Base-by-base conservation (phyloP, 805 yeast species). In the Schwanniomyces pseudopolymorphus region DNA sequence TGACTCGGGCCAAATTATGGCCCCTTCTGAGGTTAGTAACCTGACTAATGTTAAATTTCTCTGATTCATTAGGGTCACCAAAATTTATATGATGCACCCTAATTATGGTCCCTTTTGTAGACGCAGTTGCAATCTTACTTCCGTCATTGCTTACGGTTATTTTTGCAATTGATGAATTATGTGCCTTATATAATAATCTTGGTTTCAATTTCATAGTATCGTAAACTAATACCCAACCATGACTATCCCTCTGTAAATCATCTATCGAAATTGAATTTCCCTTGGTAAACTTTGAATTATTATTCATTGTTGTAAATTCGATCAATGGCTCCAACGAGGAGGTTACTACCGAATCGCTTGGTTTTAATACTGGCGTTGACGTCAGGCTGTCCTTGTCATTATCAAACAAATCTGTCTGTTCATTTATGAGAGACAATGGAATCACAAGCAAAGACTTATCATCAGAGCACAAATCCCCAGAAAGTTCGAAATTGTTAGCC, bases 61-160 rank as follows among this genome's bases (percentile, higher is more conserved):
- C 27, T 7, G 51, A 2, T 24, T 46, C 27, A 26, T 47, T 52
- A 16, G 41, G 44, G 10, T 39, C 48, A 5, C 49, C 46, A 21
- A 27, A 45, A 8, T 44, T 39, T 6, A 67, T 43, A 46, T 60
- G 63, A 47, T 64, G 63, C 2, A 70, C 68, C 13, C 77, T 56
- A 1, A 73, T 58, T 11, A 73, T 72, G 7, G 78, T 73, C 6
- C 78, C 78, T 47, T 70, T 73, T 16, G 63, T 50, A 1, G 75
- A 69, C 2, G 78, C 77, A 2, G 76, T 67, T 3, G 75, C 75
- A 7, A 73, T 63, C 16, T 57, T 56, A 13, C 46, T 37, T 40
- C 59, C 56, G 35, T 64, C 61, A 14, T 54, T 58, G 5, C 69
- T 54, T 1, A 68, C 57, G 26, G 64, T 51, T 3, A 73, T 52